These are phyloP conservation scores for Shiraia sp. DNA, from an alignment of 2,329 filamentous ascomycete species.

Conservation along the genomic window DNA sequence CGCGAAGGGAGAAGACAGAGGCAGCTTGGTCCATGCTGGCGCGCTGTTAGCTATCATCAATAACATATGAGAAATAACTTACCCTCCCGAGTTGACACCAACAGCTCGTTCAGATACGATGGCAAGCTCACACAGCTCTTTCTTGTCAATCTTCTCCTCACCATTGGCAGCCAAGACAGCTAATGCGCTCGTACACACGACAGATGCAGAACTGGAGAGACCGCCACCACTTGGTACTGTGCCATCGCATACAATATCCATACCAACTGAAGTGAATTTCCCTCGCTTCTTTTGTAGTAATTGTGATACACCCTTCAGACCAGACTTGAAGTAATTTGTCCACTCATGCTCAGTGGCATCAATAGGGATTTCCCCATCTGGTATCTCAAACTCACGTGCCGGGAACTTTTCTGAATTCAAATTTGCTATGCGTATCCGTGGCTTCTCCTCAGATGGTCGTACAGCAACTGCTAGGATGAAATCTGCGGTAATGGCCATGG, in stretches of 20 bases:
- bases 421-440: conserved; percentile 77
- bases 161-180: conserved; percentile 88
- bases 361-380: conserved; percentile 64
- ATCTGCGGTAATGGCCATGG: conserved; percentile 93
- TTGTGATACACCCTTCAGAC: conserved; percentile 78
- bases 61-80: conserved; percentile 36
- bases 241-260: conserved; percentile 89
- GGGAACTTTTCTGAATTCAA: conserved; percentile 76
- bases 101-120: conserved; percentile 94
- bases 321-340: conserved; percentile 98
- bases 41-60: conserved; percentile 21
- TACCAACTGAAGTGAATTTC: conserved; percentile 69
- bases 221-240: conserved; percentile 91
- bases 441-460: conserved; percentile 57
- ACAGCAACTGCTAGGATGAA: conserved; percentile 79
- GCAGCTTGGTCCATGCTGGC: conserved; percentile 93
- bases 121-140: conserved; percentile 85
- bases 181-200: conserved; percentile 86
- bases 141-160: conserved; percentile 79
- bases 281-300: conserved; percentile 71
- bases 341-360: conserved; percentile 87
- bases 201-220: conserved; percentile 89
- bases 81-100: conserved; percentile 95
- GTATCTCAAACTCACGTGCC: conserved; percentile 72
- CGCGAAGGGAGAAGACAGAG: conserved; percentile 87